Conservation (phyloP, 176 grass and related monocot species). For the Oryza nivara region DNA sequence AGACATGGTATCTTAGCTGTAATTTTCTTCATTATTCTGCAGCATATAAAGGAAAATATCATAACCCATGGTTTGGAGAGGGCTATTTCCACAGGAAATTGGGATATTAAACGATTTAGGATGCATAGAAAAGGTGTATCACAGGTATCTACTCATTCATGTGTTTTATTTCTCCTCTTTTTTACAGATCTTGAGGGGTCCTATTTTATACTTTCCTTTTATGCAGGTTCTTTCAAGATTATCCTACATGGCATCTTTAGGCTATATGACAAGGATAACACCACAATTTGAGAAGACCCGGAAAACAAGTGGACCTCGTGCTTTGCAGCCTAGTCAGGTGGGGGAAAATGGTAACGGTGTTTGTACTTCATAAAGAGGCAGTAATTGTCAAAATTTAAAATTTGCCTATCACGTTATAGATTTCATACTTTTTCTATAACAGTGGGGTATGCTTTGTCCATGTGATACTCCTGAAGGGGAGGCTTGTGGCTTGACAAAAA, state of each 20-base stretch:
- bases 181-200: background rate
- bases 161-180: background rate
- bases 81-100: constrained; percentile 94
- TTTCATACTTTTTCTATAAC: constrained; percentile 40
- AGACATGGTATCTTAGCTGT: constrained; percentile 11
- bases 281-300: constrained; percentile 97
- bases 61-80: constrained; percentile 84
- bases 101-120: constrained; percentile 92
- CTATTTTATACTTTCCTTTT: constrained; percentile 5
- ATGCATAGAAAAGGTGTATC: constrained; percentile 98
- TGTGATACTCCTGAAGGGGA: constrained; percentile 99
- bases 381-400: background rate
- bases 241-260: constrained; percentile 91
- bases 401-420: background rate
- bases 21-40: constrained; percentile 24
- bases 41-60: constrained; percentile 40
- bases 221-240: constrained; percentile 85
- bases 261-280: constrained; percentile 96
- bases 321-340: constrained; percentile 99
- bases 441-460: constrained; percentile 99
- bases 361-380: constrained; percentile 18
- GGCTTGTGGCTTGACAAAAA: constrained; percentile 97
- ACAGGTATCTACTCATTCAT: constrained; percentile 61
- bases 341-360: constrained; percentile 1
- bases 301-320: constrained; percentile 97